Evolutionary conservation across 2,329 filamentous ascomycete genomes (phyloP).

Genomic region (Anisogramma anomala): DNA sequence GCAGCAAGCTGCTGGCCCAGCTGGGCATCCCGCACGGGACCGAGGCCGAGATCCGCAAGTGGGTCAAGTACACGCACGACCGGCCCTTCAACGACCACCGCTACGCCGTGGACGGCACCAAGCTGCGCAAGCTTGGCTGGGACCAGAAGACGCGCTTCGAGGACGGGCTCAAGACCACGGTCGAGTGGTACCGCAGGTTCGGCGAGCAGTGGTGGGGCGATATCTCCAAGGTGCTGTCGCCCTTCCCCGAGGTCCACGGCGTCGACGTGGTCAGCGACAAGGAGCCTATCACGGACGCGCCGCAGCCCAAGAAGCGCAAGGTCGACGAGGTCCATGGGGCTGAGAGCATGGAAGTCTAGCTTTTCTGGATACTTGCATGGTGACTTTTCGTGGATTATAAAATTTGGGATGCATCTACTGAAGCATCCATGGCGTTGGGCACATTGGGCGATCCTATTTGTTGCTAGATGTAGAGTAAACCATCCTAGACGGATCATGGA

Average conservation of each 20-base stretch:
- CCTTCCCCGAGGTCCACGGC: conserved; percentile 50
- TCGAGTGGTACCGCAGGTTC: conserved; percentile 58
- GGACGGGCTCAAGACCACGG: conserved; percentile 51
- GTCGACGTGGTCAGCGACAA: conserved; percentile 43
- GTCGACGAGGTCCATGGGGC: conserved; percentile 3
- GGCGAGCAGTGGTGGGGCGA: conserved; percentile 63
- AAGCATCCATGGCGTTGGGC: no score
- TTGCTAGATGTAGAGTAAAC: no score
- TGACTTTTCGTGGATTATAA: no score
- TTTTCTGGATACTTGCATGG: no score
- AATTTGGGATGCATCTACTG: no score
- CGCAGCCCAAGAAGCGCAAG: conserved; percentile 17
- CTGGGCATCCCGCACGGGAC: conserved; percentile 44
- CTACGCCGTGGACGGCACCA: conserved; percentile 60
- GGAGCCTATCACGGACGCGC: conserved; percentile 26
- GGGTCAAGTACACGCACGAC: conserved; percentile 66
- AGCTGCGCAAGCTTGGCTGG: conserved; percentile 58
- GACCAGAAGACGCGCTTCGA: conserved; percentile 53
- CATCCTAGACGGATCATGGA: no score
- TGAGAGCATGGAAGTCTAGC: no score
- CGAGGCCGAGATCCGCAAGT: conserved; percentile 44
- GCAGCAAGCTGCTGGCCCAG: conserved; percentile 50
- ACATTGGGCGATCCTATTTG: no score
- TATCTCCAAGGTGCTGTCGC: conserved; percentile 55
- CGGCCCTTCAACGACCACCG: conserved; percentile 67